Evolutionary conservation across 441 rosid species (phyloP), one percentile per base, ranked within the genome.

Genomic region (Pelargonium cotyledonis): DNA sequence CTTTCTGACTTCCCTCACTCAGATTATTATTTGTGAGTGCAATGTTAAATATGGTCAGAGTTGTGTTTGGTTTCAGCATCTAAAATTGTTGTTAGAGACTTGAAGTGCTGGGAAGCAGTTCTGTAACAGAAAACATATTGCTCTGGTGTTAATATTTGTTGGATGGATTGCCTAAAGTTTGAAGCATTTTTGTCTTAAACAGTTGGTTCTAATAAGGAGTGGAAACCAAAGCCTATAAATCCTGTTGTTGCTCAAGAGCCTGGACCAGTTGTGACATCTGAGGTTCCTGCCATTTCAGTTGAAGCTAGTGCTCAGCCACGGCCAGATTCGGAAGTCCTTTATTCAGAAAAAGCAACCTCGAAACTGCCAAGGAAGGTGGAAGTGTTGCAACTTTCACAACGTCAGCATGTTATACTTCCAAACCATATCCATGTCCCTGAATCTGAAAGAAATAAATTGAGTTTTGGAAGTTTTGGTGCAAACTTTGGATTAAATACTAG

Each of bases 401-500:
- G 89, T 16, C 92, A 85, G 72, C 90, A 90, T 81, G 98, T 93
- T 83, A 91, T 93, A 70, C 88, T 93, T 71, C 97, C 98, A 55
- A 82, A 84, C 76, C 96, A 91, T 72, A 93, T 93, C 66, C 93
- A 85, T 78, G 96, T 93, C 74, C 97, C 97, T 63, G 97, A 93
- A 77, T 87, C 96, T 77, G 92, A 89, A 80, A 87, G 95, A 76
- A 85, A 82, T 58, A 93, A 89, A 75, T 71, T 93, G 76, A 93
- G 93, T 83, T 93, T 93, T 81, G 98, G 98, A 83, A 93, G 98
- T 77, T 91, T 93, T 72, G 93, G 89, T 85, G 85, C 90, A 66
- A 85, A 79, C 80, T 91, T 91, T 81, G 90, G 85, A 67, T 72
- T 85, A 70, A 72, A 79, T 15, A 67, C 84, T 19, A 82, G 74